phyloP scores from a whole-genome alignment of 805 yeast species.

The Myxozyma sirexii region DNA sequence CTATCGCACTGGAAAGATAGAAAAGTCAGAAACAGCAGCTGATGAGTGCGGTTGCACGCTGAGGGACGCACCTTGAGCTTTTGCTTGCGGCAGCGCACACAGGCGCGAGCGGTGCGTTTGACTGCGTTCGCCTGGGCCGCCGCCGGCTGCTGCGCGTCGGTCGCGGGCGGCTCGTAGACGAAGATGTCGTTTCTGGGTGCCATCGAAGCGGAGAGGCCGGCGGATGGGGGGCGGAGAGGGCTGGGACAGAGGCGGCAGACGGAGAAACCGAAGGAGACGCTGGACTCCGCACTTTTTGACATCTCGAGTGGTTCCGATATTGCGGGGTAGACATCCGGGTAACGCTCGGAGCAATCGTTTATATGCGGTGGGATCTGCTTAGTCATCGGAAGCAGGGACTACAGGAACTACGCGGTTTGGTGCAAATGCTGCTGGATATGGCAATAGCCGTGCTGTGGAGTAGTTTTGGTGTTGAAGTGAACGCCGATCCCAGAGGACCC shows the following conservation, averaged over 20 bases:
- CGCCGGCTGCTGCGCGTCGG: background rate
- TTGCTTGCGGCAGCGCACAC: slow-evolving; percentile 32
- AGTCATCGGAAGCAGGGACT: too few species aligned
- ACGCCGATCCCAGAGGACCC: too few species aligned
- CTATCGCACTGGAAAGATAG: slow-evolving; percentile 23
- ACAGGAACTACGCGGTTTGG: too few species aligned
- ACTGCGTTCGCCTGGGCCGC: slow-evolving; percentile 1
- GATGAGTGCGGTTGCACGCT: too few species aligned
- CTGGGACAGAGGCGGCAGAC: background rate
- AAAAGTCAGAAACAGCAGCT: background rate
- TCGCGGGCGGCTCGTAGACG: slow-evolving; percentile 21
- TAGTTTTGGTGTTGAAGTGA: too few species aligned
- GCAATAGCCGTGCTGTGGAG: too few species aligned
- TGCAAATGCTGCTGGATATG: too few species aligned
- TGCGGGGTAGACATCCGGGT: background rate
- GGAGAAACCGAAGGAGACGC: background rate
- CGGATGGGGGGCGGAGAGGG: background rate
- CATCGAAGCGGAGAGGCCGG: slow-evolving; percentile 1
- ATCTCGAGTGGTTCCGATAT: background rate
- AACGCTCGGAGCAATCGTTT: background rate
- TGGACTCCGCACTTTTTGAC: background rate
- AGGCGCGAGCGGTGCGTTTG: slow-evolving; percentile 31
- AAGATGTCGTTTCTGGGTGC: slow-evolving; percentile 19
- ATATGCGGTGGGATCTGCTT: too few species aligned
- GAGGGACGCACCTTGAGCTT: slow-evolving; percentile 28